phyloP scores from a whole-genome alignment of 768 basidiomycete genomes.

The Hygrophorus pudorinus region DNA sequence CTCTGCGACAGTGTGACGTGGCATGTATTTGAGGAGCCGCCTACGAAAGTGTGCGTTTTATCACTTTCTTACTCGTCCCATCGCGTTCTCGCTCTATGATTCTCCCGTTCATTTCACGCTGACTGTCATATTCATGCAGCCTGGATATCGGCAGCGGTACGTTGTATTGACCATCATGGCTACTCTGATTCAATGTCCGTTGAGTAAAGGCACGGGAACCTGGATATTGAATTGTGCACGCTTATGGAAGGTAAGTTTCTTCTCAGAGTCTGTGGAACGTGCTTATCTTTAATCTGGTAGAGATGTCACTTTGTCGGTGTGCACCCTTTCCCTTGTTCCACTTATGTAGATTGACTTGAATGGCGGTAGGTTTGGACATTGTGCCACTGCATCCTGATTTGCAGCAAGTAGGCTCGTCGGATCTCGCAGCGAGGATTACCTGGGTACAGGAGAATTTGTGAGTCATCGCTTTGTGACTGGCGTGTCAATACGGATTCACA shows the following conservation, averaged over 20 bases:
- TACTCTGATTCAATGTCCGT: not conserved
- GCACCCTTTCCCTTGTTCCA: not conserved
- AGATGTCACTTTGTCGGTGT: conserved; percentile 54
- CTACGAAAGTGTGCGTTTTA: conserved; percentile 46
- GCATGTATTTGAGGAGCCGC: conserved; percentile 53
- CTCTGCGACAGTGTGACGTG: conserved; percentile 51
- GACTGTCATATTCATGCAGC: conserved; percentile 21
- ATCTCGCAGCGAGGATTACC: conserved; percentile 49
- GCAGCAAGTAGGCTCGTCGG: conserved; percentile 42
- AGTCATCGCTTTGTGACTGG: conserved; percentile 16
- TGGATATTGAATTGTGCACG: conserved; percentile 63
- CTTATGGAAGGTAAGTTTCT: conserved; percentile 46
- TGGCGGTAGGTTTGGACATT: conserved; percentile 49
- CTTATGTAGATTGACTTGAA: not conserved
- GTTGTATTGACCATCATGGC: conserved; percentile 12
- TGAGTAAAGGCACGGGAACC: conserved; percentile 48
- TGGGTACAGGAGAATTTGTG: conserved; percentile 73
- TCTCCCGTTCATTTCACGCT: too few species aligned
- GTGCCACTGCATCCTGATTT: conserved; percentile 67
- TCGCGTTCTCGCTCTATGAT: too few species aligned
- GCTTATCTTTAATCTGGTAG: conserved; percentile 18
- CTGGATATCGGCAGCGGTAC: conserved; percentile 68
- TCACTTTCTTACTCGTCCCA: conserved; percentile 4
- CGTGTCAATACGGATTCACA: conserved; percentile 6
- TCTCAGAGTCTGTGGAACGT: conserved; percentile 4